phyloP scores from a whole-genome alignment of 1,284 basidiomycete genomes.

The Trametes polyzona region DNA sequence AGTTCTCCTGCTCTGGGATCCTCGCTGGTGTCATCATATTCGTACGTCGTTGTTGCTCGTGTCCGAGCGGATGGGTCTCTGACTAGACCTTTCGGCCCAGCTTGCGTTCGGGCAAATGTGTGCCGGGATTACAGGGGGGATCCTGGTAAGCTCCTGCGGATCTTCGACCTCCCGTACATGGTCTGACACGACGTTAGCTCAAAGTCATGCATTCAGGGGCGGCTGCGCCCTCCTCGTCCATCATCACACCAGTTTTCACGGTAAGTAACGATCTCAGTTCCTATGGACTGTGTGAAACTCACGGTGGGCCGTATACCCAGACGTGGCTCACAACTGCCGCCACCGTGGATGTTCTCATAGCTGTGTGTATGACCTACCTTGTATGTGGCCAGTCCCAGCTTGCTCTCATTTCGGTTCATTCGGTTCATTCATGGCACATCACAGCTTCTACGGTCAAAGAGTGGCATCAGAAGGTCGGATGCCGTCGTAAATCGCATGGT shows the following conservation, averaged over 20 bases:
- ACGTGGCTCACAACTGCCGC: slow-evolving; percentile 22
- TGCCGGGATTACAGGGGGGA: slow-evolving; percentile 1
- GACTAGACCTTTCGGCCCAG: not conserved
- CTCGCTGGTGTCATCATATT: slow-evolving; percentile 13
- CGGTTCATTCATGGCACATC: too few relatives aligned
- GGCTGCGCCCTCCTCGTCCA: not conserved
- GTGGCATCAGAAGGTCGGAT: slow-evolving; percentile 15
- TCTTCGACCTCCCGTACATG: too few relatives aligned
- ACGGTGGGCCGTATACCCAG: slow-evolving; percentile 1
- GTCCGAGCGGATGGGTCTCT: not conserved
- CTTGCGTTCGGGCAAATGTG: slow-evolving; percentile 9
- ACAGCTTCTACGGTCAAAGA: slow-evolving; percentile 15
- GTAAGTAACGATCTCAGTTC: not conserved
- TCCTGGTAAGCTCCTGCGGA: not conserved
- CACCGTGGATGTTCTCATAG: slow-evolving; percentile 25
- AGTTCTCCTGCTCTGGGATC: slow-evolving; percentile 16
- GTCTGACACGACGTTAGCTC: not conserved
- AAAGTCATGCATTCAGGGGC: not conserved
- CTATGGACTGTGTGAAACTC: not conserved
- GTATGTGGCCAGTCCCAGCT: slow-evolving; percentile 1
- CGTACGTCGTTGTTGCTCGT: slow-evolving; percentile 10
- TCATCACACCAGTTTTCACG: not conserved
- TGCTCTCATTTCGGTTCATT: not conserved
- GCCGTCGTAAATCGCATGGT: slow-evolving; percentile 21
- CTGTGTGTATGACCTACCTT: slow-evolving; percentile 23